Percentiles rank a stretch among this genome's conserved stretches.
phyloP scores from a whole-genome alignment of 192 early-diverging fungal species.

The Entophlyctis luteolus region DNA sequence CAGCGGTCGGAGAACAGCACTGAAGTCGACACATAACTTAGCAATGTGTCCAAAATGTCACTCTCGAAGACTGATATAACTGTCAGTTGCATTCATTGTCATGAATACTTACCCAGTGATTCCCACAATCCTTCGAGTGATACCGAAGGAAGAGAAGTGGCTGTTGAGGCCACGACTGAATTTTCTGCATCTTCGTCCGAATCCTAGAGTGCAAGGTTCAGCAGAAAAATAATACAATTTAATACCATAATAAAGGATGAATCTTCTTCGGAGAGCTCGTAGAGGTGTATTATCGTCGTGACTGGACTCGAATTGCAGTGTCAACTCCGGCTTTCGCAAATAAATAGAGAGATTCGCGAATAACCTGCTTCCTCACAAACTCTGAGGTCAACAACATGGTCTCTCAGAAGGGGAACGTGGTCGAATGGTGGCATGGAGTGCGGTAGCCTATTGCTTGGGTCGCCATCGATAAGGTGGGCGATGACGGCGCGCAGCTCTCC shows the following conservation, averaged over 20 bases:
- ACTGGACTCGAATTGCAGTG: no score
- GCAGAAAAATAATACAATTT: no score
- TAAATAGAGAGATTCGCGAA: background rate
- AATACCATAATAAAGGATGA: background rate
- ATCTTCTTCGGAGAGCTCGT: background rate
- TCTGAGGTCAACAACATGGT: background rate
- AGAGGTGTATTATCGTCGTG: background rate
- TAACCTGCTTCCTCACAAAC: background rate
- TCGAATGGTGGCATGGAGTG: no score
- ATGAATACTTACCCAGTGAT: conserved; percentile 1
- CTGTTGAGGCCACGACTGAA: background rate
- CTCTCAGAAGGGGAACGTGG: background rate
- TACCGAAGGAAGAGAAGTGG: conserved; percentile 9
- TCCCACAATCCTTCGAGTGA: conserved; percentile 24
- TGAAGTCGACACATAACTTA: conserved; percentile 61
- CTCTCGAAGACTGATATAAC: conserved; percentile 53
- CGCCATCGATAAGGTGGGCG: no score
- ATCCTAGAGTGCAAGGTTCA: no score
- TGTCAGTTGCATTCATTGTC: background rate
- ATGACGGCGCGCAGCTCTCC: no score
- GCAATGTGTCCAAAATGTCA: conserved; percentile 44
- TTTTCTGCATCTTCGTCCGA: conserved; percentile 19
- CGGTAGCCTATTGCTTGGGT: no score
- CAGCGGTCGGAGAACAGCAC: conserved; percentile 58
- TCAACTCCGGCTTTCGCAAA: no score